Conservation (phyloP, 805 yeast genomes). For the Candida ulmi region DNA sequence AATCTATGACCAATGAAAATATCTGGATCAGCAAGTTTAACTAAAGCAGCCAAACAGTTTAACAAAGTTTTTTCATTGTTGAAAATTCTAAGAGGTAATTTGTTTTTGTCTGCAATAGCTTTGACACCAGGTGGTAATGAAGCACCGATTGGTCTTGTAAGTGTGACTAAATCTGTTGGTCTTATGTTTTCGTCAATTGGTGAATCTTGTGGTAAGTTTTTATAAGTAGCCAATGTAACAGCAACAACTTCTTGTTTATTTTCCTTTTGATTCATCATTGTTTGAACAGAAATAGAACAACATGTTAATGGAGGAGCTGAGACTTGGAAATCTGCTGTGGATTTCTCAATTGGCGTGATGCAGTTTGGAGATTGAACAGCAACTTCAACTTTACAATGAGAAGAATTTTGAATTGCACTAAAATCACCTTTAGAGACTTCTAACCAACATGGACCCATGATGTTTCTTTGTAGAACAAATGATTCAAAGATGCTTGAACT, state of each 20-base stretch:
- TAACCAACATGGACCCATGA: slow-evolving; percentile 99
- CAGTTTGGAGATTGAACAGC: slow-evolving; percentile 43
- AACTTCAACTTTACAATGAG: slow-evolving; percentile 80
- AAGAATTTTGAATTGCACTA: slow-evolving; percentile 48
- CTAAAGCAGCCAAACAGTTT: slow-evolving; percentile 64
- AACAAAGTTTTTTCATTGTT: slow-evolving; percentile 72
- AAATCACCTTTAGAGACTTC: slow-evolving; percentile 64
- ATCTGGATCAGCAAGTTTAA: slow-evolving; percentile 82
- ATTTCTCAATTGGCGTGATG: slow-evolving; percentile 42
- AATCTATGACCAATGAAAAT: slow-evolving; percentile 82
- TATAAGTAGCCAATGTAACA: slow-evolving; percentile 69
- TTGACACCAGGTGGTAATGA: slow-evolving; percentile 75
- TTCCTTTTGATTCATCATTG: slow-evolving; percentile 66
- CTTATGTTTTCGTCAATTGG: slow-evolving; percentile 56
- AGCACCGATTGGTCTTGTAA: slow-evolving; percentile 74
- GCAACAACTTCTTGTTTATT: slow-evolving; percentile 86
- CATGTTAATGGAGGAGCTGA: slow-evolving; percentile 66
- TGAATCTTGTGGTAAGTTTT: slow-evolving; percentile 66
- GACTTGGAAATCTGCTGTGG: slow-evolving; percentile 28
- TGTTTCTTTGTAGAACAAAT: slow-evolving; percentile 72
- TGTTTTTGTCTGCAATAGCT: slow-evolving; percentile 50
- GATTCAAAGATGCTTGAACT: slow-evolving; percentile 72
- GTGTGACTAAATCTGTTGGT: slow-evolving; percentile 61
- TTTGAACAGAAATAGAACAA: slow-evolving; percentile 72
- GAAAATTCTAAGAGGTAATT: slow-evolving; percentile 48